Evolutionary conservation across 495 filamentous ascomycete species (phyloP).

Genomic region (Xylaria bambusicola): DNA sequence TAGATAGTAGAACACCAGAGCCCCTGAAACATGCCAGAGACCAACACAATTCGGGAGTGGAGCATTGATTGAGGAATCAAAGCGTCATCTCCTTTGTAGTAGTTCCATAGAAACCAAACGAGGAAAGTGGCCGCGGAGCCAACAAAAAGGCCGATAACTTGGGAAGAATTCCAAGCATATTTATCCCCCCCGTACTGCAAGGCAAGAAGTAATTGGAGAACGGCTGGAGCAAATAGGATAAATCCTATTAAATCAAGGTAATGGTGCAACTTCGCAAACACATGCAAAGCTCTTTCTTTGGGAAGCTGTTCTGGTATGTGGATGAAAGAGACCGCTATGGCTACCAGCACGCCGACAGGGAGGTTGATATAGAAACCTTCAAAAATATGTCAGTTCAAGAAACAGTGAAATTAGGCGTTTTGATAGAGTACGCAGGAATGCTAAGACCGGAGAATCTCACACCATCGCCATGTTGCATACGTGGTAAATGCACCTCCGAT

Average conservation of each 20-base stretch:
- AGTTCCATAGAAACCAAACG: neutral
- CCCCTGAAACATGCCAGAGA: neutral
- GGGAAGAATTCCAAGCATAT: slow-evolving; percentile 43
- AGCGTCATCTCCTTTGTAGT: neutral
- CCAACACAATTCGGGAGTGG: neutral
- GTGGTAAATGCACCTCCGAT: slow-evolving; percentile 61
- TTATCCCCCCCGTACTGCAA: slow-evolving; percentile 56
- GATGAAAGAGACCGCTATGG: slow-evolving; percentile 41
- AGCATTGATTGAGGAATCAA: neutral
- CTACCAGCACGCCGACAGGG: slow-evolving; percentile 29
- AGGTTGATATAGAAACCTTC: slow-evolving; percentile 57
- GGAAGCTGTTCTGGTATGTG: slow-evolving; percentile 39
- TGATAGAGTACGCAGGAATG: too few species aligned
- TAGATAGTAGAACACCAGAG: neutral
- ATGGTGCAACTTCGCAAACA: slow-evolving; percentile 8
- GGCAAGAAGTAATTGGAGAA: slow-evolving; percentile 47
- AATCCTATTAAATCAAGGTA: slow-evolving; percentile 51
- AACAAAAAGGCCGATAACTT: slow-evolving; percentile 31
- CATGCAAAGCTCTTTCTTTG: slow-evolving; percentile 25
- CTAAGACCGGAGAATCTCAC: slow-evolving; percentile 21
- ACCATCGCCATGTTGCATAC: slow-evolving; percentile 49
- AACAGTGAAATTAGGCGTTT: too few species aligned
- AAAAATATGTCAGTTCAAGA: neutral
- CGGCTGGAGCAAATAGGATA: slow-evolving; percentile 43
- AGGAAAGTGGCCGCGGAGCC: neutral